Base-by-base conservation (phyloP, 495 filamentous ascomycete genomes). In the Penicillium diatomitis region DNA sequence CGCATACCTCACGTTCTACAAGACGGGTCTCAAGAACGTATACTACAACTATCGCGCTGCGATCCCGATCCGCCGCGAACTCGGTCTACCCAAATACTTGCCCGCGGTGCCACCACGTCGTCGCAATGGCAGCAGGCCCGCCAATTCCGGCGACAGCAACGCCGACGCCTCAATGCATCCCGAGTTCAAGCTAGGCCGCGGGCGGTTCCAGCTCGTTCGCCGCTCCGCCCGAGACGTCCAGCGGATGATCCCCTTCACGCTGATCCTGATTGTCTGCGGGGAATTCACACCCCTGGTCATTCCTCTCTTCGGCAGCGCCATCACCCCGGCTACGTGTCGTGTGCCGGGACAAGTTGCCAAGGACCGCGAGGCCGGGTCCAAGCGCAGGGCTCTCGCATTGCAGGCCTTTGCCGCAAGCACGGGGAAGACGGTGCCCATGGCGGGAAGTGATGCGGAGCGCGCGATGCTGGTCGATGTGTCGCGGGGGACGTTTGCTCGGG, bases 241-340 rank as follows among this genome's bases (percentile, higher is more conserved):
- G 0, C 80, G 85, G n/a, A 72, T 96, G 32, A 87, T 88, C 3
- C 60, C 83, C 3, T 96, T 98, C 62, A 78, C 61, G 0, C 20
- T 95, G 3, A 60, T 95, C 3, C 72, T 95, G 2, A 46, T 90
- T 1, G 39, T 94, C 35, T 88, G 83, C 60, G 92, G 88, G 3
- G 91, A 96, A 60, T 82, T 92, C 62, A 87, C 88, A 5, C 88
- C 90, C 0, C 52, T 96, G 2, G 61, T 92, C 5, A 62, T 95
- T 0, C 75, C 84, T 0, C 63, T 84, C 4, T 69, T 86, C n/a
- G 65, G 90, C 11, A 79, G 79, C 5, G 68, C 71, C 6, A 64
- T 88, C 33, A 84, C 92, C 9, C 91, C 91, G 0, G 77, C 73
- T 47, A 85, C 87, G 0, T 95, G 90, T 60, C 78, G 88, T 2